A percentile compares a stretch with the other conserved stretches of the same genome.
Evolutionary conservation across 2,329 filamentous ascomycete species (phyloP).

Genomic region (Trichophyton simii): DNA sequence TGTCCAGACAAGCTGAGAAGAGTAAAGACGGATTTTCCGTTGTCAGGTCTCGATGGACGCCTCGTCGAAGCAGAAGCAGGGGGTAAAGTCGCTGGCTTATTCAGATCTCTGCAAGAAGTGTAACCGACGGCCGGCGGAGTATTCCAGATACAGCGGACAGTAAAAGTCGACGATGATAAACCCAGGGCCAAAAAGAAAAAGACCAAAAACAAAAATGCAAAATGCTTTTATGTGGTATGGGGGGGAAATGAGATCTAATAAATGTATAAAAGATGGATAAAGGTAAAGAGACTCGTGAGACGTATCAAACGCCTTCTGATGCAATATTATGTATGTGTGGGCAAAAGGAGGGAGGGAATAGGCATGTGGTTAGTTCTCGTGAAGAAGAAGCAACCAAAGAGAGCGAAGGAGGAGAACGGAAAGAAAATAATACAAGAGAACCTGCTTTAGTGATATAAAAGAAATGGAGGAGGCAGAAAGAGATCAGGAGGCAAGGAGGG

Average conservation of each 20-base stretch:
- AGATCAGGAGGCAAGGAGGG: background rate
- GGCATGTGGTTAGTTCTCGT: constrained; percentile 12
- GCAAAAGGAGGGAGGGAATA: constrained; percentile 5
- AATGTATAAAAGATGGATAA: constrained; percentile 1
- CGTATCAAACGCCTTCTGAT: constrained; percentile 8
- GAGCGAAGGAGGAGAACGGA: constrained; percentile 3
- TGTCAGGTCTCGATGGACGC: background rate
- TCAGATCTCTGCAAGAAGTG: constrained; percentile 1
- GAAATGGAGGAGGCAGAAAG: background rate
- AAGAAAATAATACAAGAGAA: constrained; percentile 1
- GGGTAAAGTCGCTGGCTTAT: background rate
- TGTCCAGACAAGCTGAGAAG: background rate
- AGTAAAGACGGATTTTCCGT: background rate
- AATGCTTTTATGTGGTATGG: constrained; percentile 1
- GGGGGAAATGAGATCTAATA: constrained; percentile 3
- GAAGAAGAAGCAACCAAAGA: constrained; percentile 5
- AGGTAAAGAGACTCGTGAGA: constrained; percentile 7
- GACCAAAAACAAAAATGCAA: background rate
- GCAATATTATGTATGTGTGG: constrained; percentile 7
- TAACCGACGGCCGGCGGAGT: constrained; percentile 4
- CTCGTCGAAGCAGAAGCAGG: too few species aligned
- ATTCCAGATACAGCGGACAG: constrained; percentile 2
- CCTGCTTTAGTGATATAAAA: background rate
- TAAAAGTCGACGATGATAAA: background rate
- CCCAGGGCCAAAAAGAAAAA: background rate